Base-by-base conservation (phyloP, 805 yeast genomes). In the Nakazawaea wyomingensis region DNA sequence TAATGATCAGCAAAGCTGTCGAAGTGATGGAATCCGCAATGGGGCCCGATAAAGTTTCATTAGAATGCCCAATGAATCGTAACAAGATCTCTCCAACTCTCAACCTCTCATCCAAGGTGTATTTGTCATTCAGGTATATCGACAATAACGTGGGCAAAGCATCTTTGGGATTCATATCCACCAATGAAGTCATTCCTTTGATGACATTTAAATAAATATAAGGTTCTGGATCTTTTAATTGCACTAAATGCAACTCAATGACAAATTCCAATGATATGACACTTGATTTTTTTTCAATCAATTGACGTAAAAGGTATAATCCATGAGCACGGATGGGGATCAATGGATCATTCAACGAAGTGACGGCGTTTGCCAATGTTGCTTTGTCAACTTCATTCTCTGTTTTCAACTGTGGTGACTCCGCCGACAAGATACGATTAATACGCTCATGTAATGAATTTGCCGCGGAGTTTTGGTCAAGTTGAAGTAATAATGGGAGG, bases 321-420 rank as follows among this genome's bases (percentile, higher is more conserved):
- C 98, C 98, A 59, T 85, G 89, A 0, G 95, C 98, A 42, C 89
- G 69, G 2, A 91, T 76, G 0, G 98, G 96, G 3, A 85, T 81
- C 34, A 84, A 62, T 0, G 90, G 85, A 60, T 90, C 96, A 44
- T 78, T 79, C 34, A 93, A 60, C 46, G 80, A 76, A 1, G 73
- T 65, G 29, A 86, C 62, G 0, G 96, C 96, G 26, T 76, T 67
- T 13, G 74, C 71, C 37, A 84, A 61, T 0, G 60, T 48, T 19
- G 62, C 63, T 21, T 59, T 58, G 37, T 80, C 74, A 6, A 55
- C 44, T 9, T 65, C 68, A 33, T 47, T 45, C 13, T 45, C 41
- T 17, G 48, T 18, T 26, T 48, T 45, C 6, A 54, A 49, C 2
- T 43, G 40, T 1, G 54, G 51, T 2, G 37, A 4, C 6, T 31